phyloP scores from a whole-genome alignment of 2,329 filamentous ascomycete species.

The Penicillium sp. region DNA sequence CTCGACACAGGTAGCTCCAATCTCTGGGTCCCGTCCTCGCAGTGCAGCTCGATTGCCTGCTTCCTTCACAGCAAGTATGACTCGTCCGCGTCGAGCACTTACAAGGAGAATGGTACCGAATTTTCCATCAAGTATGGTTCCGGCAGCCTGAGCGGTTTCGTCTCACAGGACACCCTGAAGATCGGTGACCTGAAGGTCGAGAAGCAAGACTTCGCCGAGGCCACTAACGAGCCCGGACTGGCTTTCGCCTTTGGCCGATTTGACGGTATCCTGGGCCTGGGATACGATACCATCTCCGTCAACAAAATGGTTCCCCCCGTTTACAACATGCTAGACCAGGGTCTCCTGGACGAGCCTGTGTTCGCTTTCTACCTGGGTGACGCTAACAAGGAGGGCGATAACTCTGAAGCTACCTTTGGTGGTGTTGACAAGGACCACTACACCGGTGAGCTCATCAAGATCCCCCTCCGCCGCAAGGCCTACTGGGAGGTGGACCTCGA shows the following conservation, averaged over 20 bases:
- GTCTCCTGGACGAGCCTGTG: constrained; percentile 84
- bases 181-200: constrained; percentile 91
- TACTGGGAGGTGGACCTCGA: constrained; percentile 99
- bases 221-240: constrained; percentile 90
- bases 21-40: constrained; percentile 91
- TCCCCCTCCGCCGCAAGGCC: constrained; percentile 95
- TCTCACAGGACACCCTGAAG: constrained; percentile 82
- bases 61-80: constrained; percentile 98
- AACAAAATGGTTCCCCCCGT: constrained; percentile 94
- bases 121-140: constrained; percentile 97
- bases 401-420: constrained; percentile 89
- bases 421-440: constrained; percentile 82
- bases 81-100: constrained; percentile 82
- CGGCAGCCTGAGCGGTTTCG: constrained; percentile 88
- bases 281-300: constrained; percentile 95
- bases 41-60: constrained; percentile 95
- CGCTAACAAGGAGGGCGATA: constrained; percentile 68
- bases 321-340: constrained; percentile 93
- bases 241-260: constrained; percentile 98
- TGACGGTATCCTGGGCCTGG: constrained; percentile 93
- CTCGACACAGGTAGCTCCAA: constrained; percentile 99
- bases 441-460: constrained; percentile 85
- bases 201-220: constrained; percentile 93
- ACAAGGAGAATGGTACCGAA: constrained; percentile 88
- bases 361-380: constrained; percentile 96